Conservation (phyloP, 768 basidiomycete genomes). For the Boletellus sp. region DNA sequence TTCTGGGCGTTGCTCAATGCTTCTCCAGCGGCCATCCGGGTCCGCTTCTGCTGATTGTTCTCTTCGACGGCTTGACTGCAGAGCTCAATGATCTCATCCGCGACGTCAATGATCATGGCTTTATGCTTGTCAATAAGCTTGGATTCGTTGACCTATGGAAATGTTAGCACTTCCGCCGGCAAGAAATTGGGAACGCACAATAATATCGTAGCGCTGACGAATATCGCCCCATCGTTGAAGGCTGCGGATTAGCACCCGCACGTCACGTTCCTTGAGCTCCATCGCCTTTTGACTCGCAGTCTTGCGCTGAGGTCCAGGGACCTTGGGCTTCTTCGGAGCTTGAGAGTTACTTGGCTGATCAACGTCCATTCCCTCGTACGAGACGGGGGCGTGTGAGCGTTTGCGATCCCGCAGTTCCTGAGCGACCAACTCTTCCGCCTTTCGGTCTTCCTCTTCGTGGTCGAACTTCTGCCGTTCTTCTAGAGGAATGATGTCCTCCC, state of each 20-base stretch:
- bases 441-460: slow-evolving; percentile 72
- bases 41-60: slow-evolving; percentile 76
- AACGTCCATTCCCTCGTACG: slow-evolving; percentile 93
- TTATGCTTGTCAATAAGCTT: slow-evolving; percentile 94
- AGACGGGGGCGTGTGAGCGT: slow-evolving; percentile 79
- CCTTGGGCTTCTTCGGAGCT: slow-evolving; percentile 71
- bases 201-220: slow-evolving; percentile 87
- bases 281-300: slow-evolving; percentile 91
- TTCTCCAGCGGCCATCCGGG: slow-evolving; percentile 76
- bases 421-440: slow-evolving; percentile 65
- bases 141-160: slow-evolving; percentile 72
- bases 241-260: slow-evolving; percentile 91
- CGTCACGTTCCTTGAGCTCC: slow-evolving; percentile 96
- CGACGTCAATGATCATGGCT: slow-evolving; percentile 83
- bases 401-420: slow-evolving; percentile 74
- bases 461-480: slow-evolving; percentile 86
- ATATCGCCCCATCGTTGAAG: slow-evolving; percentile 98
- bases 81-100: slow-evolving; percentile 88
- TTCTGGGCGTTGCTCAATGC: slow-evolving; percentile 90
- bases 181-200: slow-evolving; percentile 53
- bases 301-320: slow-evolving; percentile 73
- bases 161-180: background rate
- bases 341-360: slow-evolving; percentile 63
- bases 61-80: slow-evolving; percentile 82
- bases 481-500: slow-evolving; percentile 98